Base-by-base conservation (phyloP, 345 rosid species). In the Populus nigra region DNA sequence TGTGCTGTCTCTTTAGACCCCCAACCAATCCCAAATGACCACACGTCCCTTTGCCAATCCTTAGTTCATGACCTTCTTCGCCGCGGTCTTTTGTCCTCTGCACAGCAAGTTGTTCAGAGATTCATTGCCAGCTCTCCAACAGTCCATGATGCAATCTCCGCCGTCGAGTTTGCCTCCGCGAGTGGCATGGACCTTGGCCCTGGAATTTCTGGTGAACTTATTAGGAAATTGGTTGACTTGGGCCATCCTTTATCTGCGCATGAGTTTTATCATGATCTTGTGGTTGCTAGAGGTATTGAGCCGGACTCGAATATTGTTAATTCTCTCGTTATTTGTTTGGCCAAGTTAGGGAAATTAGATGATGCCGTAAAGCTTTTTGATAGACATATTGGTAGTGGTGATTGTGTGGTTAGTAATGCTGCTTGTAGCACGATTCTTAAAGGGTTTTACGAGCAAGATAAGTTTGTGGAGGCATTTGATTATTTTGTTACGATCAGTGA, bases 321-420 rank as follows among this genome's bases (percentile, higher is more conserved):
- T 82, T 85, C 88, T 15, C 80, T 88, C 86, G 79, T 89, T 47
- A 69, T 83, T 75, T 91, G 92, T 81, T 76, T 83, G 67, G 88
- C 87, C 85, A 85, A 83, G 71, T 49, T 92, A 74, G 84, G 87
- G 68, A 87, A 85, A 66, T 66, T 88, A 29, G 87, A 90, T 50
- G 93, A 89, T 71, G 95, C 95, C 13, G 71, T 73, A 73, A 47
- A 36, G 1, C 79, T 80, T 82, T 88, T 90, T 72, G 88, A 91
- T 86, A 78, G 81, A 71, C 78, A 86, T 81, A 4, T 87, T 72
- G 65, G 63, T 10, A 75, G 76, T 65, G 33, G 75, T 73, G 82
- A 83, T 72, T 41, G 57, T 69, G 67, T 79, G 78, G 88, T 89
- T 71, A 65, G 76, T 78, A 53, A 65, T 79, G 39, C 79, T 35